Conservation (phyloP, 352 stramenopile species). For the Phytophthora podocarpi region DNA sequence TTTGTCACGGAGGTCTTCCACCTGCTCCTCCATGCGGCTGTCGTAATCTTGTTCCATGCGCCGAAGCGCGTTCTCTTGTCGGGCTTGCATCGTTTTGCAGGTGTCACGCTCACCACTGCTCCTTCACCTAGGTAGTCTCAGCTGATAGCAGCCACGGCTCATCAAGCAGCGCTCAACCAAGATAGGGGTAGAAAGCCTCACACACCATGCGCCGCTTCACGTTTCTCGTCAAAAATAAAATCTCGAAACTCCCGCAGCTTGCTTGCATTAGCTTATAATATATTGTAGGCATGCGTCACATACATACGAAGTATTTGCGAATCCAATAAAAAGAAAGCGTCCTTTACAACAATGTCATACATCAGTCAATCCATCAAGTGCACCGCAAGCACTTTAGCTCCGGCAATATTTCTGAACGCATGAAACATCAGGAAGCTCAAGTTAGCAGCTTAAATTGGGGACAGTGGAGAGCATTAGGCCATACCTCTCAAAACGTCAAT, state of each 20-base stretch:
- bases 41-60: slow-evolving; percentile 85
- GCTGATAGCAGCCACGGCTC: slow-evolving; percentile 1
- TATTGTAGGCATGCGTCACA: slow-evolving; percentile 25
- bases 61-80: slow-evolving; percentile 74
- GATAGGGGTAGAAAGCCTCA: neutral
- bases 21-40: slow-evolving; percentile 83
- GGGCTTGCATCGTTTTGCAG: slow-evolving; percentile 29
- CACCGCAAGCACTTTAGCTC: slow-evolving; percentile 52
- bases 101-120: neutral
- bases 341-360: slow-evolving; percentile 9
- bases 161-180: slow-evolving; percentile 17
- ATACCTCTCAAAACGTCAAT: slow-evolving; percentile 64
- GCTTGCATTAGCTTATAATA: slow-evolving; percentile 16
- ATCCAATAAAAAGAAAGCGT: slow-evolving; percentile 5
- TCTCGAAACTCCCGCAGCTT: slow-evolving; percentile 17
- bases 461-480: neutral
- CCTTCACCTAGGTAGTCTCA: slow-evolving; percentile 5
- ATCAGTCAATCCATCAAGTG: slow-evolving; percentile 27
- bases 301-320: slow-evolving; percentile 5
- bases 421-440: neutral
- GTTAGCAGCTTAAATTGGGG: neutral
- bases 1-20: slow-evolving; percentile 83
- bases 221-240: slow-evolving; percentile 30
- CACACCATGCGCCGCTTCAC: slow-evolving; percentile 17
- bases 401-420: slow-evolving; percentile 52